Percentiles rank a stretch among this genome's conserved stretches.
Conservation (phyloP, 2,329 filamentous ascomycete genomes). For the Diaporthe citrichinensis region DNA sequence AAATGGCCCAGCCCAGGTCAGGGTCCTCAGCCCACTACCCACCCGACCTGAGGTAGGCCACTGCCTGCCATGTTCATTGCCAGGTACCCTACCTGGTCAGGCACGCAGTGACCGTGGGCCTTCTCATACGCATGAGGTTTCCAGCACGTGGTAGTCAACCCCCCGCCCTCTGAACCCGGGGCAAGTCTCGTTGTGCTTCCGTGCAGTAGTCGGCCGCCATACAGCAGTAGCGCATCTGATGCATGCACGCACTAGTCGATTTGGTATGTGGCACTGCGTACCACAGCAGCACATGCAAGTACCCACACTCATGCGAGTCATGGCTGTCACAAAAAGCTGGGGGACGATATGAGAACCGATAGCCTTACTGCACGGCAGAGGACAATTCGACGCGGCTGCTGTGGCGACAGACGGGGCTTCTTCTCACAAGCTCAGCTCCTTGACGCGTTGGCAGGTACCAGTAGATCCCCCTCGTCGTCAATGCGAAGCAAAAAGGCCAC, state of each 20-base stretch:
- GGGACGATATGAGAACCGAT: constrained; percentile 25
- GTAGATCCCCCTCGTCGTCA: neutral
- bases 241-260: constrained; percentile 13
- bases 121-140: constrained; percentile 23
- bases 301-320: constrained; percentile 31
- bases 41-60: neutral
- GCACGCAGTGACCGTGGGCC: constrained; percentile 13
- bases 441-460: neutral
- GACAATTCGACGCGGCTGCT: neutral
- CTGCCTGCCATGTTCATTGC: neutral
- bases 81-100: neutral
- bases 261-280: constrained; percentile 1
- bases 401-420: neutral
- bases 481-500: neutral
- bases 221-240: constrained; percentile 28
- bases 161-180: constrained; percentile 19
- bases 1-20: neutral
- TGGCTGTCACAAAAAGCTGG: constrained; percentile 29
- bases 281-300: constrained; percentile 19
- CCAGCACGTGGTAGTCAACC: constrained; percentile 21
- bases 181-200: constrained; percentile 23
- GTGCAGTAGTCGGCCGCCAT: constrained; percentile 22
- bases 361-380: constrained; percentile 2
- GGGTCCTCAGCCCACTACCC: neutral
- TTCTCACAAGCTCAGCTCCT: neutral